phyloP scores from a whole-genome alignment of 495 filamentous ascomycete species.

The Lepraria neglecta region DNA sequence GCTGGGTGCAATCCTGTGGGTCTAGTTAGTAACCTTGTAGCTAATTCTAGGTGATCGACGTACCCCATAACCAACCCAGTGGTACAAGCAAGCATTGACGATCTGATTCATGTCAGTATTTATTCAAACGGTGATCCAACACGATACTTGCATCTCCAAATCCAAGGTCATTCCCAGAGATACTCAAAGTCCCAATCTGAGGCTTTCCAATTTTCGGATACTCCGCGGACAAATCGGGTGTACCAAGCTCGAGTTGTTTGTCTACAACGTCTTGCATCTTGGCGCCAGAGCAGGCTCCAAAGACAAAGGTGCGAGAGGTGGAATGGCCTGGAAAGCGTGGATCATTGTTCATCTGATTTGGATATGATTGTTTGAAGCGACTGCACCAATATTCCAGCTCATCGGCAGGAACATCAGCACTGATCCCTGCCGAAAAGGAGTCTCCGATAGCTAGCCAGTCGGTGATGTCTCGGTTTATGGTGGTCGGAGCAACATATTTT shows the following conservation, averaged over 20 bases:
- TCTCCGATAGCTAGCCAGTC: slow-evolving; percentile 9
- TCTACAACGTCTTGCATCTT: neutral
- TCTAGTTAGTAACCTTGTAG: slow-evolving; percentile 1
- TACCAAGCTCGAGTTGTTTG: neutral
- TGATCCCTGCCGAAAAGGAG: slow-evolving; percentile 1
- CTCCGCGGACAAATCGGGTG: neutral
- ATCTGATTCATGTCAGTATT: slow-evolving; percentile 5
- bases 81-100: slow-evolving; percentile 3
- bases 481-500: neutral
- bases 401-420: slow-evolving; percentile 1
- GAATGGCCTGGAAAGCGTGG: slow-evolving; percentile 5
- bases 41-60: slow-evolving; percentile 1
- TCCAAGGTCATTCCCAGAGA: neutral
- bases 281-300: slow-evolving; percentile 2
- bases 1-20: neutral
- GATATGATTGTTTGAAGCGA: slow-evolving; percentile 3
- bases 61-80: neutral
- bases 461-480: slow-evolving; percentile 3
- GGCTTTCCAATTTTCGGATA: slow-evolving; percentile 3
- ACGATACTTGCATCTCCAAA: slow-evolving; percentile 4
- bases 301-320: slow-evolving; percentile 1
- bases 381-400: neutral
- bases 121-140: neutral
- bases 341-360: slow-evolving; percentile 6
- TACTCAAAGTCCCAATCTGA: neutral